Base-by-base conservation (phyloP, 1,139 yeast species). In the Sugiyamaella pinicola region DNA sequence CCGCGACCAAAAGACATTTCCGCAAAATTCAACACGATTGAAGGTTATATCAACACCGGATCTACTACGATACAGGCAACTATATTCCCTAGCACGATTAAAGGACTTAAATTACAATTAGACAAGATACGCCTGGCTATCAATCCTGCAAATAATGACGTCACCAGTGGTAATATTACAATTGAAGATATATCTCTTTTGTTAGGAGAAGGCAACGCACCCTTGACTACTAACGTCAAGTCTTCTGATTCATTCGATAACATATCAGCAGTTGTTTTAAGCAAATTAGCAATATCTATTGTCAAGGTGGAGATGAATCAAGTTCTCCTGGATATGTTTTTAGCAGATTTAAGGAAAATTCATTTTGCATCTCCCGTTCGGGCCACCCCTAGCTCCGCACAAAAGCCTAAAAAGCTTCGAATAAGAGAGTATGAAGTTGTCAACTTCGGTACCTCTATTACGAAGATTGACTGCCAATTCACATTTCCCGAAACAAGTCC, bases 61-160 rank as follows among this genome's bases (percentile, higher is more conserved):
- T n/a, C 47, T n/a, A 46, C 54, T 21, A 28, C 44, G 4, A 19
- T 61, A 2, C 39, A 51, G n/a, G 31, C 53, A 10, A 49, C 58
- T 4, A 40, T 63, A 2, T 55, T 58, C 34, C 68, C 68, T 2
- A 39, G 62, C 17, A 57, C 58, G 19, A 48, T 64, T 21, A 60
- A 58, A 8, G 26, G 47, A 5, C 51, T 52, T 21, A 39, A 19
- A 21, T 17, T 53, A 19, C 17, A 43, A 2, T 40, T 53, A 15
- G 38, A 53, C 15, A 49, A 40, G 21, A 41, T 50, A 2, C 42
- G 34, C 4, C 9, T 46, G 18, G 34, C 33, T 4, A 45, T 45
- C 15, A 17, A 12, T 2, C 33, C 33, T 15, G 17, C 19, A 6
- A 24, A 35, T 18, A 37, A 26, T 18, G 38, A 17, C 17, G 28